These are phyloP conservation scores for Fusarium begoniae DNA, from an alignment of 2,329 filamentous ascomycete genomes.

Conservation along the genomic window DNA sequence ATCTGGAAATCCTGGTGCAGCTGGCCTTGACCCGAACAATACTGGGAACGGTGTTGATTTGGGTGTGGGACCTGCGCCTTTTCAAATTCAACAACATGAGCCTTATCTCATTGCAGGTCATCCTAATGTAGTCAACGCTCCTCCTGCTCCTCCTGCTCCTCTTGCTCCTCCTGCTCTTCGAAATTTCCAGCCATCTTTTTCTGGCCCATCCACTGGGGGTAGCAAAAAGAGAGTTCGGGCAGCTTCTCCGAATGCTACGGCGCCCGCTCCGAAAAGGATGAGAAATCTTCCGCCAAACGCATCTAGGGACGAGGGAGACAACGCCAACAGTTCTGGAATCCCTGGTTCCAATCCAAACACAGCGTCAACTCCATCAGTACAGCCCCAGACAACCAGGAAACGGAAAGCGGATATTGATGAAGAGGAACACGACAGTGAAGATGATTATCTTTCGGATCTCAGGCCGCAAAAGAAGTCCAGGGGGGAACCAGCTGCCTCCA, in stretches of 20 bases:
- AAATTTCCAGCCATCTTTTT: neutral
- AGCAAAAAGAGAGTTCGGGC: neutral
- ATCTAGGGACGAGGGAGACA: neutral
- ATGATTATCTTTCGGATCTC: neutral
- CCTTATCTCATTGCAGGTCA: neutral
- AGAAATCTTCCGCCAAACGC: neutral
- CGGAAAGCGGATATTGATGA: neutral
- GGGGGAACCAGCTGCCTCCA: neutral
- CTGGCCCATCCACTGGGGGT: neutral
- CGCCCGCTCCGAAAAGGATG: neutral
- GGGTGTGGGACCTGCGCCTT: neutral
- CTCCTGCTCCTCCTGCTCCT: neutral
- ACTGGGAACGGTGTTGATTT: neutral
- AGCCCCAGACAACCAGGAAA: neutral
- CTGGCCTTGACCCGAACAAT: no score
- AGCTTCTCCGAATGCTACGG: neutral
- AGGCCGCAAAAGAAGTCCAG: neutral
- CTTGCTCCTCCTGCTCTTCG: neutral
- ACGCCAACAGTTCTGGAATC: neutral
- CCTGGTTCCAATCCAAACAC: neutral
- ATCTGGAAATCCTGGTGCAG: neutral
- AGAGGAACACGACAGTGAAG: neutral
- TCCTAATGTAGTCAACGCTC: neutral
- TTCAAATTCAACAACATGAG: neutral
- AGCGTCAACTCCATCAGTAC: neutral